Percentiles rank a stretch among this genome's conserved stretches.
Conservation (phyloP, 2,329 filamentous ascomycete species). For the Septoria petroselini region DNA sequence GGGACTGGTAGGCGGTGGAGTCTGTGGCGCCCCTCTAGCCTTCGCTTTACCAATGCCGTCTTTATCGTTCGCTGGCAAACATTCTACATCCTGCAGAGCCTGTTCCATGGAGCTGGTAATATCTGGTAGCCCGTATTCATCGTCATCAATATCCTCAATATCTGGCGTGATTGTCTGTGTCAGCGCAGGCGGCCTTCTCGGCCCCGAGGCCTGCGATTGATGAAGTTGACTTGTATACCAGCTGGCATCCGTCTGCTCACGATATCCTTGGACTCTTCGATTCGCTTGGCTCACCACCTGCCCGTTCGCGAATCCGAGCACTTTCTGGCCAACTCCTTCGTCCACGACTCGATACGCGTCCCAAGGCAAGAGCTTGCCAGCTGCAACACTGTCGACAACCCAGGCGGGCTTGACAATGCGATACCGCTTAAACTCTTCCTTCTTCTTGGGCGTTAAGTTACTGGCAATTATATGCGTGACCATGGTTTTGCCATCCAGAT, state of each 20-base stretch:
- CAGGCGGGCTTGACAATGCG: conserved; percentile 92
- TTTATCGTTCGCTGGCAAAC: background rate
- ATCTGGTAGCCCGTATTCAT: conserved; percentile 33
- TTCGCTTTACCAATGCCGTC: background rate
- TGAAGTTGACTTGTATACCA: conserved; percentile 74
- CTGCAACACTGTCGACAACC: conserved; percentile 84
- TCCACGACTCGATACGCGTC: conserved; percentile 78
- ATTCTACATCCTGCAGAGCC: conserved; percentile 28
- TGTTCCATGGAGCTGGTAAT: conserved; percentile 38
- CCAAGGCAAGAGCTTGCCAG: conserved; percentile 82
- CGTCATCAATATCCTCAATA: conserved; percentile 33
- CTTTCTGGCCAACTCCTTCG: conserved; percentile 77
- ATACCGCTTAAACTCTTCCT: conserved; percentile 80
- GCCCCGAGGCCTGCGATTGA: conserved; percentile 10
- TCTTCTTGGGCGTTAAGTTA: conserved; percentile 86
- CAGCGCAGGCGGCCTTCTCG: conserved; percentile 20
- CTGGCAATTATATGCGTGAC: conserved; percentile 93
- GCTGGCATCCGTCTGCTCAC: conserved; percentile 74
- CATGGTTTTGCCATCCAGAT: conserved; percentile 88
- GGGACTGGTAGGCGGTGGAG: conserved; percentile 24
- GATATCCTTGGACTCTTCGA: conserved; percentile 63
- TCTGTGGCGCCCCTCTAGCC: conserved; percentile 14
- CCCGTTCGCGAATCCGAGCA: conserved; percentile 62
- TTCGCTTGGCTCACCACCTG: conserved; percentile 65
- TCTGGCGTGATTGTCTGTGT: conserved; percentile 37